Evolutionary conservation across 1,139 yeast species (phyloP), one percentile per base, ranked within the genome.

Genomic region (Pichia kudriavzevii): DNA sequence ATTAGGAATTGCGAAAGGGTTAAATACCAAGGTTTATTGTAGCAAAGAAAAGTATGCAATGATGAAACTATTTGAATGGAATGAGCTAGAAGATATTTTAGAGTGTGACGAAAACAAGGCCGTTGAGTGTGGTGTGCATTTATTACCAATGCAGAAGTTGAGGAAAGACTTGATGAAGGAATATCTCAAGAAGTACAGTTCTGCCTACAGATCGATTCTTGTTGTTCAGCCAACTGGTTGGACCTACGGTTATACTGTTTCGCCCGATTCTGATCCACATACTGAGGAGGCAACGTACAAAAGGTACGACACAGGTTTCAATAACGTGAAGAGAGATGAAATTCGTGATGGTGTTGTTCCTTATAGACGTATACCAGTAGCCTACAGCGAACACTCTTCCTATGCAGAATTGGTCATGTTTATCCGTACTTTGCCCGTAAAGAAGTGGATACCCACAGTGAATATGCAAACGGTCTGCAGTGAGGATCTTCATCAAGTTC

Each of bases 301-400:
- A 4, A 20, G 20, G 12, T 34, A 28, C 23, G 41, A 38, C 22
- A 25, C 28, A 18, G 38, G 35, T 23, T 38, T 38, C 22, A 23
- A 28, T 7, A 12, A 28, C 14, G 30, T 28, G 4, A 28, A 34
- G 10, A 13, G 14, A 20, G 19, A 5, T 13, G 28, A 30, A 18
- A 13, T 6, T 7, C 16, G 30, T 4, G 32, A 31, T 9, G 32
- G 31, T 3, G 22, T 31, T 4, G 35, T 26, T 7, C 23, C 22
- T 11, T 28, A 35, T 4, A 30, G 32, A 5, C 74, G 23, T 69
- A 32, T 53, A 4, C 46, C 38, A 16, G 44, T 88, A 0, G 97
- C 97, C 0, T 91, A 91, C 52, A 80, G 94, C 49, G 98, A 91
- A 53, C 98, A 91, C 59, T 85, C 95, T 11, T 83, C 94, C 34